Conservation (phyloP, 225 moss, liverwort and hornwort species). For the Marchantia paleacea region DNA sequence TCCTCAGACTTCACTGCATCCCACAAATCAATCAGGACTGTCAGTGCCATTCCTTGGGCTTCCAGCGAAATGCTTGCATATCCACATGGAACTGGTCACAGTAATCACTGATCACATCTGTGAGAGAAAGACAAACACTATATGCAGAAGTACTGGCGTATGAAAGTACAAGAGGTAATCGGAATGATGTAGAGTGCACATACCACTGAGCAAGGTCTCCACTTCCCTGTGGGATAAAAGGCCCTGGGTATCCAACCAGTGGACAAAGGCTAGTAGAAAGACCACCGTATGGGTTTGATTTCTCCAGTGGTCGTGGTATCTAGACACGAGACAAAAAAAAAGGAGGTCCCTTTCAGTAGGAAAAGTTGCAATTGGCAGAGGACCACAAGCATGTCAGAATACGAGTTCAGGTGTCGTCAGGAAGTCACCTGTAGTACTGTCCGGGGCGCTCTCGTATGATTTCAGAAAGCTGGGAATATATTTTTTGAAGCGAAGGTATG, state of each 20-base stretch:
- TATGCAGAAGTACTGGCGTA: neutral
- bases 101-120: neutral
- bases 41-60: neutral
- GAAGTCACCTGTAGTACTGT: constrained; percentile 47
- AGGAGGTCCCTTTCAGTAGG: neutral
- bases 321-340: neutral
- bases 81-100: neutral
- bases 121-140: neutral
- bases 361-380: too few relatives aligned
- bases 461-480: constrained; percentile 33
- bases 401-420: neutral
- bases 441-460: constrained; percentile 43
- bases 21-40: neutral
- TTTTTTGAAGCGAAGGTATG: constrained; percentile 33
- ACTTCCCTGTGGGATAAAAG: constrained; percentile 43
- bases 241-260: constrained; percentile 44
- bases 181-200: constrained; percentile 7
- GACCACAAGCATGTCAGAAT: too few relatives aligned
- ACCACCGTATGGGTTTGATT: constrained; percentile 45
- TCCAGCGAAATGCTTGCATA: neutral
- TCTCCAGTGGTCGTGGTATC: constrained; percentile 55
- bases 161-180: neutral
- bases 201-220: constrained; percentile 41
- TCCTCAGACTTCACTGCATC: constrained; percentile 38
- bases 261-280: constrained; percentile 49